A percentile compares a stretch with the other conserved stretches of the same genome.
These are phyloP conservation scores for Trichosphaerium sp. DNA, from an alignment of 78 protist species.

Conservation along the genomic window DNA sequence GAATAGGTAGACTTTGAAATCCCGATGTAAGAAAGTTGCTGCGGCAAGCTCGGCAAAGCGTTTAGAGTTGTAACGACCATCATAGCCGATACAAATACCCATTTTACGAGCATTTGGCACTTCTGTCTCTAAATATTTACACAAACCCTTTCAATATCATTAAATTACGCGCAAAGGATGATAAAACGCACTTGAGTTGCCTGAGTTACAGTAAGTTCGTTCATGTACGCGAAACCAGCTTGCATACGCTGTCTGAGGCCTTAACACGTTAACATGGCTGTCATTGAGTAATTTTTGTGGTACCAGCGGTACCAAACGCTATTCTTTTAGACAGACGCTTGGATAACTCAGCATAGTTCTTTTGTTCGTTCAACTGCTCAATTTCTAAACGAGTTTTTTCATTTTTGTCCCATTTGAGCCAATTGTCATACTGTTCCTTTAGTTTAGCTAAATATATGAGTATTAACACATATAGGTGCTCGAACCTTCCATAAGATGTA, in stretches of 20 bases:
- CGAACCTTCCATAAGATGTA: too few species aligned
- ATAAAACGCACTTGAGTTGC: slow-evolving; percentile 42
- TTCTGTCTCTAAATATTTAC: slow-evolving; percentile 5
- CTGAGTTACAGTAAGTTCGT: slow-evolving; percentile 83
- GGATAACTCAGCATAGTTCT: slow-evolving; percentile 17
- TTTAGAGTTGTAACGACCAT: slow-evolving; percentile 71
- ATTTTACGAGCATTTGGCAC: background rate
- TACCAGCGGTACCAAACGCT: slow-evolving; percentile 63
- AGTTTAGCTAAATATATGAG: too few species aligned
- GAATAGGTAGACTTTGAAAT: slow-evolving; percentile 49
- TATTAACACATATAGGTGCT: too few species aligned
- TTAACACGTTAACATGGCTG: background rate
- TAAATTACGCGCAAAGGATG: background rate
- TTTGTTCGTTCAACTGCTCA: slow-evolving; percentile 1
- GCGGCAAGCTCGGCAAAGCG: slow-evolving; percentile 72
- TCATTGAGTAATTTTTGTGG: too few species aligned
- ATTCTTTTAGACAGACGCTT: slow-evolving; percentile 29
- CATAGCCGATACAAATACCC: slow-evolving; percentile 64
- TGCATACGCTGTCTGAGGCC: slow-evolving; percentile 89
- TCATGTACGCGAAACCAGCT: slow-evolving; percentile 87
- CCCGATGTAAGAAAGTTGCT: slow-evolving; percentile 43
- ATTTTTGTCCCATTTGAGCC: slow-evolving; percentile 44
- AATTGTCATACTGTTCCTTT: slow-evolving; percentile 2
- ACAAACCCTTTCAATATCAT: slow-evolving; percentile 5
- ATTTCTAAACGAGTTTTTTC: slow-evolving; percentile 4